These are phyloP conservation scores for Camelina neglecta DNA, from an alignment of 345 rosid genomes.

Conservation along the genomic window DNA sequence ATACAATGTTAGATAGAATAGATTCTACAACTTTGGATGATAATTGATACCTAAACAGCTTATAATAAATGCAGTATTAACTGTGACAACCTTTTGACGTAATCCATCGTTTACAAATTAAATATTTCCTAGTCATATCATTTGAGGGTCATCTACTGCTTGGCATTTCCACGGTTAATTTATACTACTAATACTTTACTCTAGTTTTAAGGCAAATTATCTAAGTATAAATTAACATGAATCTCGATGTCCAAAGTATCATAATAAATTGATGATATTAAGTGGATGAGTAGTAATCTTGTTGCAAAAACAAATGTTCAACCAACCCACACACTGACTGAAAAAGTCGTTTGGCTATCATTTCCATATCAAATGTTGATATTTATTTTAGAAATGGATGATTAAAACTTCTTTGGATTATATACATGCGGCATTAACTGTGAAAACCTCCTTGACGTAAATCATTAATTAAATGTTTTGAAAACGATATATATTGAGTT, in stretches of 20 bases:
- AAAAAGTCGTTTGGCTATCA: neutral
- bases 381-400: neutral
- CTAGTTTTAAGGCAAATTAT: neutral
- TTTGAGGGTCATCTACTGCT: neutral
- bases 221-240: neutral
- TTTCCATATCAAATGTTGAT: neutral
- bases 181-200: too few relatives aligned
- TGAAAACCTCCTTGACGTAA: slow-evolving; percentile 5
- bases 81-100: slow-evolving; percentile 2
- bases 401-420: neutral
- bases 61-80: neutral
- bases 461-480: neutral
- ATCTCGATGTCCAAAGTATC: neutral
- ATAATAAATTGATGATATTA: neutral
- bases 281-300: slow-evolving; percentile 3
- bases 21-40: slow-evolving; percentile 12
- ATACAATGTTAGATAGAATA: slow-evolving; percentile 12
- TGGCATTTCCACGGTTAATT: neutral
- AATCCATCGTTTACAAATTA: neutral
- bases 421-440: neutral
- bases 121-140: neutral
- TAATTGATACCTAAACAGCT: slow-evolving; percentile 21
- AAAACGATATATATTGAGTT: neutral
- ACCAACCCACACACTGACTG: neutral
- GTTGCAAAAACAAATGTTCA: neutral